phyloP scores from a whole-genome alignment of 352 stramenopile genomes.

The Phytophthora tubulina region DNA sequence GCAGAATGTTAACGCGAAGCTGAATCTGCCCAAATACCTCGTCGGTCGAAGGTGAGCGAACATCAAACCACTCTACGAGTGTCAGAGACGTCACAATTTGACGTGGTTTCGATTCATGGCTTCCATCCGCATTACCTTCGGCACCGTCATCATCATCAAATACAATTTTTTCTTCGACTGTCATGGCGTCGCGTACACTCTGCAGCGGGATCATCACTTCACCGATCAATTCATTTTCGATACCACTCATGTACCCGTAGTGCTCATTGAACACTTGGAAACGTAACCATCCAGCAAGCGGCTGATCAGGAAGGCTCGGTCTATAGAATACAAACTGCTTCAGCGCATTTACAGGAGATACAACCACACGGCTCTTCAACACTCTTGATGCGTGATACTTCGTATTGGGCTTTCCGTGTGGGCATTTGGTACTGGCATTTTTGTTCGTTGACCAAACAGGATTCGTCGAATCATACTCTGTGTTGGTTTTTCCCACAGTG shows the following conservation, averaged over 20 bases:
- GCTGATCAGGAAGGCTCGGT: slow-evolving; percentile 40
- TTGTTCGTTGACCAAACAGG: slow-evolving; percentile 85
- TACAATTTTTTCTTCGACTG: slow-evolving; percentile 66
- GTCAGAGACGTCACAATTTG: slow-evolving; percentile 74
- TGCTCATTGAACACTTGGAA: slow-evolving; percentile 83
- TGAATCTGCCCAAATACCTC: slow-evolving; percentile 80
- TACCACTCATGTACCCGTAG: slow-evolving; percentile 80
- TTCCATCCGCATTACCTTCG: slow-evolving; percentile 24
- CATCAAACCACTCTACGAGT: slow-evolving; percentile 84
- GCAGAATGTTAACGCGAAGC: slow-evolving; percentile 74
- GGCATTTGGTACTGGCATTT: slow-evolving; percentile 55
- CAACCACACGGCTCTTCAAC: slow-evolving; percentile 67
- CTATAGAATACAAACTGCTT: slow-evolving; percentile 87
- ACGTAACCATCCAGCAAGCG: slow-evolving; percentile 70
- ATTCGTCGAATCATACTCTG: slow-evolving; percentile 77
- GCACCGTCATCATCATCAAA: slow-evolving; percentile 42
- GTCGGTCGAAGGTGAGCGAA: slow-evolving; percentile 65
- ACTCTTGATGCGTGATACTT: slow-evolving; percentile 67
- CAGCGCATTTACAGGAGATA: slow-evolving; percentile 71
- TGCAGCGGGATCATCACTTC: slow-evolving; percentile 80
- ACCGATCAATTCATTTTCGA: slow-evolving; percentile 79
- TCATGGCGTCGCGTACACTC: slow-evolving; percentile 72
- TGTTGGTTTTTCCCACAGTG: slow-evolving; percentile 86
- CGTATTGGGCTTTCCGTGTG: slow-evolving; percentile 70
- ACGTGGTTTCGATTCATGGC: slow-evolving; percentile 25